Evolutionary conservation across 257 asterid genomes (phyloP).

Genomic region (Forsythia suspensa): DNA sequence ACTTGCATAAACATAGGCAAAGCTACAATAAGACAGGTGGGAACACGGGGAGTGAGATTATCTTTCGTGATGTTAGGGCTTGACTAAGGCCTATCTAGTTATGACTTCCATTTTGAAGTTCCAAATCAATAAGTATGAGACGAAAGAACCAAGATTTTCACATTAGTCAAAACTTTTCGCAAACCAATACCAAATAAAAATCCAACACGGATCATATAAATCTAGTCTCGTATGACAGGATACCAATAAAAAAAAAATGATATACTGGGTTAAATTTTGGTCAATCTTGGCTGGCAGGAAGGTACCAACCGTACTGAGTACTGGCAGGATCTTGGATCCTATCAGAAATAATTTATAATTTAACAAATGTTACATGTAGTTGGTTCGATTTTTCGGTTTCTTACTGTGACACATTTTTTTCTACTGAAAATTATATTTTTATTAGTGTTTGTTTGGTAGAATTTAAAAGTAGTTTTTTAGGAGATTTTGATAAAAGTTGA

Average conservation of each 20-base stretch:
- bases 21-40: neutral
- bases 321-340: neutral
- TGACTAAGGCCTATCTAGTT: neutral
- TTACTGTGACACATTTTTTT: neutral
- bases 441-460: neutral
- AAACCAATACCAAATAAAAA: neutral
- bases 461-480: too few species aligned
- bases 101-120: conserved; percentile 6
- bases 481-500: too few species aligned
- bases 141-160: conserved; percentile 18
- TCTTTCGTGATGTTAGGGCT: neutral
- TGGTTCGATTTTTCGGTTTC: neutral
- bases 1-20: neutral
- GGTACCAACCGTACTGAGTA: neutral
- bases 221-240: neutral
- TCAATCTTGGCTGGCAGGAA: neutral
- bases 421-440: neutral
- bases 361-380: neutral
- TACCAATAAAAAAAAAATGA: neutral
- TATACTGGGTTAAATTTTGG: neutral
- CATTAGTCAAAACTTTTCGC: neutral
- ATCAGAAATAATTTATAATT: neutral
- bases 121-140: neutral
- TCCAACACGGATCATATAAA: neutral
- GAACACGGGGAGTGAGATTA: neutral